phyloP scores from a whole-genome alignment of 202 grass and related monocot species.

The Schoenoplectus triqueter region DNA sequence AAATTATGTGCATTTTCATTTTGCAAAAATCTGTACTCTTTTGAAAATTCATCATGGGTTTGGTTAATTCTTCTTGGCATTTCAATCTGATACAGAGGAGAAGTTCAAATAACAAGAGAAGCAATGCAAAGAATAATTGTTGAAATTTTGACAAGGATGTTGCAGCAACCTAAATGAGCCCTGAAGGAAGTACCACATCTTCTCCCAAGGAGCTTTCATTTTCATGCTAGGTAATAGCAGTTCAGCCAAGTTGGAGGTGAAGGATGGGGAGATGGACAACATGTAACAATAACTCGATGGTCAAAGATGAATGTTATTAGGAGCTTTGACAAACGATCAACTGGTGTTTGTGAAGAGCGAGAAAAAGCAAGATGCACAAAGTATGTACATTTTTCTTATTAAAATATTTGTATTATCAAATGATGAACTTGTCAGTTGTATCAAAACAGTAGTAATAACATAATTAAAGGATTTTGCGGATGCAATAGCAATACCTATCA shows the following conservation, averaged over 20 bases:
- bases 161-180: slow-evolving; percentile 86
- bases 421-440: not conserved
- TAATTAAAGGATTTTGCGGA: not conserved
- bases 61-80: not conserved
- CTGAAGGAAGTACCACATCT: slow-evolving; percentile 66
- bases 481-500: not conserved
- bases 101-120: slow-evolving; percentile 50
- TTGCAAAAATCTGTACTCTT: slow-evolving; percentile 14
- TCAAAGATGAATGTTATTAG: slow-evolving; percentile 76
- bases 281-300: slow-evolving; percentile 88
- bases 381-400: slow-evolving; percentile 45
- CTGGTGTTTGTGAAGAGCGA: slow-evolving; percentile 76
- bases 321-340: slow-evolving; percentile 72
- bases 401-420: not conserved
- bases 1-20: not conserved
- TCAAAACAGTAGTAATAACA: not conserved
- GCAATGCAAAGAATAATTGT: slow-evolving; percentile 54
- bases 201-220: slow-evolving; percentile 70
- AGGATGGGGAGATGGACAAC: slow-evolving; percentile 97
- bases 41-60: not conserved
- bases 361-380: slow-evolving; percentile 70
- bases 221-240: slow-evolving; percentile 59
- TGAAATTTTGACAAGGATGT: slow-evolving; percentile 75
- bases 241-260: slow-evolving; percentile 69
- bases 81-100: slow-evolving; percentile 57